Conservation (phyloP, 1,284 basidiomycete species). For the Veloboletus limbatus region DNA sequence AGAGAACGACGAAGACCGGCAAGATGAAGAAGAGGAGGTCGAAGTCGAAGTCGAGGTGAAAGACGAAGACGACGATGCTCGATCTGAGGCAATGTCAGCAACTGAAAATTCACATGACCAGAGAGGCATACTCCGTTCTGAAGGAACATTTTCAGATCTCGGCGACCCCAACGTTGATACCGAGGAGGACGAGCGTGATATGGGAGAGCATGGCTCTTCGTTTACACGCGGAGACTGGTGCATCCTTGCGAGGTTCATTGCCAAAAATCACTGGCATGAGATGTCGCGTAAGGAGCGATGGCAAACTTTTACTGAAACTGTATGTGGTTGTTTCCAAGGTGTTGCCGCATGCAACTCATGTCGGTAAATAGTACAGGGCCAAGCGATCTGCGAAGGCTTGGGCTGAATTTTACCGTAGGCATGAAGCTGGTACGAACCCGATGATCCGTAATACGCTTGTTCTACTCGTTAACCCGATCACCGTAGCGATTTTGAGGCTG, state of each 20-base stretch:
- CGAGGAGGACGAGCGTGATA: constrained; percentile 46
- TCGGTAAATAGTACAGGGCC: constrained; percentile 39
- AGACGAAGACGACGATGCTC: constrained; percentile 36
- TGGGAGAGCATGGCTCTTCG: constrained; percentile 48
- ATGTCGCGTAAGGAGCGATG: constrained; percentile 48
- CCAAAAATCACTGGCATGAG: constrained; percentile 43
- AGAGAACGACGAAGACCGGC: constrained; percentile 35
- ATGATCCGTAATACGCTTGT: constrained; percentile 10
- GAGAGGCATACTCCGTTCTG: constrained; percentile 10
- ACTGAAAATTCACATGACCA: constrained; percentile 7
- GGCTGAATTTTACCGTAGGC: constrained; percentile 54
- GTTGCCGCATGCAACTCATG: constrained; percentile 2
- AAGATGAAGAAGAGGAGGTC: constrained; percentile 34
- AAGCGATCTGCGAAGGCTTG: constrained; percentile 53
- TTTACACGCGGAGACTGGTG: constrained; percentile 59
- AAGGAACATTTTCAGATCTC: constrained; percentile 17
- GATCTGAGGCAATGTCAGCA: constrained; percentile 29
- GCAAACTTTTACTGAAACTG: constrained; percentile 49
- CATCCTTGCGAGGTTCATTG: constrained; percentile 55
- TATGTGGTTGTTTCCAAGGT: constrained; percentile 26
- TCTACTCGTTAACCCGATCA: constrained; percentile 7
- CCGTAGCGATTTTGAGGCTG: constrained; percentile 25
- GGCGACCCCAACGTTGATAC: constrained; percentile 22
- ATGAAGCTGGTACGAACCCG: constrained; percentile 43
- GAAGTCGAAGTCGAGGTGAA: constrained; percentile 36